Conservation (phyloP, 1,139 yeast species). For the Blastobotrys aristatus region DNA sequence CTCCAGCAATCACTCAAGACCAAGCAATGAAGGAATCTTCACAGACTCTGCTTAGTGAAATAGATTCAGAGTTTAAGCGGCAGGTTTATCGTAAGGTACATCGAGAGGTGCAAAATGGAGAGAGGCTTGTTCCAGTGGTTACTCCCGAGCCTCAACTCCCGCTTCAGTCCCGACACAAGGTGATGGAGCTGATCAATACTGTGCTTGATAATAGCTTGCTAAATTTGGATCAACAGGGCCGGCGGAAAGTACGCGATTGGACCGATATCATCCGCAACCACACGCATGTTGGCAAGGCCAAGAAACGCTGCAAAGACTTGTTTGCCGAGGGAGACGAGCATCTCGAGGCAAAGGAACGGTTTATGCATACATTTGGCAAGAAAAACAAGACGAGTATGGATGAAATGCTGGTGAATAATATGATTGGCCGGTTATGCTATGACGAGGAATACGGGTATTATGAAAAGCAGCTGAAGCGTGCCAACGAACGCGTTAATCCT, state of each 20-base stretch:
- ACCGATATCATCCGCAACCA: slow-evolving; percentile 3
- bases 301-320: slow-evolving; percentile 3
- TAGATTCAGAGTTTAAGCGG: slow-evolving; percentile 23
- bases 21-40: slow-evolving; percentile 13
- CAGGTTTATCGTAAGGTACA: slow-evolving; percentile 20
- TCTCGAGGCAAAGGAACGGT: no score
- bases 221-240: background rate
- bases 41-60: slow-evolving; percentile 19
- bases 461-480: background rate
- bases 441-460: background rate
- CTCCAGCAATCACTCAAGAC: background rate
- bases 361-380: no score
- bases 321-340: background rate
- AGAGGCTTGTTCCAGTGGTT: slow-evolving; percentile 5
- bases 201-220: background rate
- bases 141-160: slow-evolving; percentile 2
- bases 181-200: slow-evolving; percentile 2
- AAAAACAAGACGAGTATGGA: no score
- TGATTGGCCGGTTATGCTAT: background rate
- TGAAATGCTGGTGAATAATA: background rate
- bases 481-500: no score
- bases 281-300: background rate
- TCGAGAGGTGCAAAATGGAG: slow-evolving; percentile 5
- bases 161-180: background rate
- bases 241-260: slow-evolving; percentile 1